Conservation (phyloP, 179 eudicot genomes). For the Monotropa hypopitys region DNA sequence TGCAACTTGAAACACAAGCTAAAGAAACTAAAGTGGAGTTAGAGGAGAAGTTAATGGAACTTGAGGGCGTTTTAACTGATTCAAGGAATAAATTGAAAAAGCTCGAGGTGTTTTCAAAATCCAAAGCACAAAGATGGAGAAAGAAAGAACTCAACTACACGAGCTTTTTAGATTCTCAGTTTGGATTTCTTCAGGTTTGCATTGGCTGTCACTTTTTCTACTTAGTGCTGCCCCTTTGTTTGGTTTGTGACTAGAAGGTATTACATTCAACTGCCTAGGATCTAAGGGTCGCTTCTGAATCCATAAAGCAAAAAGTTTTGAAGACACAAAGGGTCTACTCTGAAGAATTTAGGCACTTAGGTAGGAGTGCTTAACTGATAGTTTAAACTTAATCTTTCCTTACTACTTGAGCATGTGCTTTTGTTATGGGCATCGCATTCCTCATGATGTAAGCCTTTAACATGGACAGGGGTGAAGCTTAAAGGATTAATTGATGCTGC, state of each 20-base stretch:
- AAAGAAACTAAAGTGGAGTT: conserved; percentile 40
- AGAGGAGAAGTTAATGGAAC: conserved; percentile 51
- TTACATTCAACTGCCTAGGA: conserved; percentile 32
- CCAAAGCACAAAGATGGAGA: conserved; percentile 47
- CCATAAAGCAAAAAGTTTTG: conserved; percentile 52
- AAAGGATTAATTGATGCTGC: conserved; percentile 80
- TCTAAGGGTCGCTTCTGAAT: conserved; percentile 41
- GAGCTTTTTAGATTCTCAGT: conserved; percentile 53
- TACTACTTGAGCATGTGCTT: neutral
- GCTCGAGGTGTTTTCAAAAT: conserved; percentile 55
- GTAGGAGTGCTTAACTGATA: conserved; percentile 22
- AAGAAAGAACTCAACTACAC: conserved; percentile 53
- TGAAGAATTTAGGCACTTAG: conserved; percentile 57
- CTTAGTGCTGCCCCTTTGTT: neutral
- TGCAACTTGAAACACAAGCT: conserved; percentile 45
- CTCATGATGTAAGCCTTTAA: neutral
- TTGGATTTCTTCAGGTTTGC: conserved; percentile 53
- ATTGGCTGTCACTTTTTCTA: neutral
- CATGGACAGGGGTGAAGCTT: conserved; percentile 47
- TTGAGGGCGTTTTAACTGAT: conserved; percentile 45
- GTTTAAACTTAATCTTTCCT: neutral
- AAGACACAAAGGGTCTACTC: conserved; percentile 42
- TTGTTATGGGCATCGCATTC: neutral
- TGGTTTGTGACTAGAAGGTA: conserved; percentile 8
- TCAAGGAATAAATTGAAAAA: conserved; percentile 61